These are phyloP conservation scores for Buxus sempervirens DNA, from an alignment of 164 flowering plant species.

Conservation along the genomic window DNA sequence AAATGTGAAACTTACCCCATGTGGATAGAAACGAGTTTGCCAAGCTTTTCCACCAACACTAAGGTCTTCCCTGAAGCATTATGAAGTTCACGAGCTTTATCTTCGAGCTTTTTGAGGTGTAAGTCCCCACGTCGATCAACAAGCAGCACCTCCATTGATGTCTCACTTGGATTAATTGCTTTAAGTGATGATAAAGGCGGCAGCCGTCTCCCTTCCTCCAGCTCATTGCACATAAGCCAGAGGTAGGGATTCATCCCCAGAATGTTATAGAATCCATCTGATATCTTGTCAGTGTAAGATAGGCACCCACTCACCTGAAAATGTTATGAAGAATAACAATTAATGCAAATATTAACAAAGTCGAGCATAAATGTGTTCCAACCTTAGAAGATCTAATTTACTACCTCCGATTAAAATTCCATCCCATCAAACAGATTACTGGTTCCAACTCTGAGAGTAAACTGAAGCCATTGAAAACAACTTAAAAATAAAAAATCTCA, in stretches of 20 bases:
- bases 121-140: constrained; percentile 68
- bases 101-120: constrained; percentile 74
- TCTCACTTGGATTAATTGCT: constrained; percentile 57
- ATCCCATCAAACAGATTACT: not conserved
- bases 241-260: constrained; percentile 91
- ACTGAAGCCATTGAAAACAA: not conserved
- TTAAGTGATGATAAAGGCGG: constrained; percentile 68
- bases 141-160: constrained; percentile 83
- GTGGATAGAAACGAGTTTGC: constrained; percentile 70
- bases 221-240: constrained; percentile 88
- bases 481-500: not conserved
- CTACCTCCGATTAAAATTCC: not conserved
- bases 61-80: constrained; percentile 52
- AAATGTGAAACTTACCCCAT: constrained; percentile 66
- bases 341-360: not conserved
- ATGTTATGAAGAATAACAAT: not conserved
- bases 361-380: too few species aligned
- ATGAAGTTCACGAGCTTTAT: constrained; percentile 66
- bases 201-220: constrained; percentile 64
- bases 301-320: constrained; percentile 84
- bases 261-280: constrained; percentile 92
- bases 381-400: not conserved
- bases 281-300: constrained; percentile 82
- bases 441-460: not conserved
- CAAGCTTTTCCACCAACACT: constrained; percentile 71